Conservation (phyloP, 2,329 filamentous ascomycete species). For the Diaporthe aspalathi region DNA sequence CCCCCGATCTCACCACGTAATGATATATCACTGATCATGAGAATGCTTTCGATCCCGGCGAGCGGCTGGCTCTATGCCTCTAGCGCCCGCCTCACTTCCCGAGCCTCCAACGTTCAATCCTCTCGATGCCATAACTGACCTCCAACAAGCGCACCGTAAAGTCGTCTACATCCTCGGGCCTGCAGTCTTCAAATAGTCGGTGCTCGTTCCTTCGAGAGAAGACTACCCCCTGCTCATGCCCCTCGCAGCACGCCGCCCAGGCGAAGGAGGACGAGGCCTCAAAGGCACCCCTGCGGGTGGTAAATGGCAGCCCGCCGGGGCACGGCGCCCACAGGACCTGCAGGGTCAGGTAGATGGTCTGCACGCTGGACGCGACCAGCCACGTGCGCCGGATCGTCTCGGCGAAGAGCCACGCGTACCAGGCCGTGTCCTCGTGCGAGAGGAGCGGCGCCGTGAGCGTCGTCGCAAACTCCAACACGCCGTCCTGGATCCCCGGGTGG, state of each 20-base stretch:
- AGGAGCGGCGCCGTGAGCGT: background rate
- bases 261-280: conserved; percentile 41
- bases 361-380: conserved; percentile 37
- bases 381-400: conserved; percentile 45
- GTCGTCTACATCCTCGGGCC: conserved; percentile 38
- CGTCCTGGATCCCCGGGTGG: background rate
- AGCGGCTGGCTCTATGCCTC: background rate
- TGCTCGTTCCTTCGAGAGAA: conserved; percentile 34
- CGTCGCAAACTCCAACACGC: background rate
- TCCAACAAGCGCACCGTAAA: conserved; percentile 36
- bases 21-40: background rate
- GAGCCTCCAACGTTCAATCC: conserved; percentile 39
- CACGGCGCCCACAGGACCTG: conserved; percentile 39
- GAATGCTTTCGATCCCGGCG: background rate
- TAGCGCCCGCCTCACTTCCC: background rate
- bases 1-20: background rate
- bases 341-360: conserved; percentile 39
- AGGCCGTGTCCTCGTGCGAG: conserved; percentile 34
- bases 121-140: conserved; percentile 35
- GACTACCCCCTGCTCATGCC: conserved; percentile 1
- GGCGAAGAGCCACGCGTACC: conserved; percentile 44
- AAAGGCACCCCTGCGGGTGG: conserved; percentile 42
- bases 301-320: conserved; percentile 43
- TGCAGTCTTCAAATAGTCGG: conserved; percentile 34
- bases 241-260: conserved; percentile 41